Evolutionary conservation across 371 early-diverging fungal genomes (phyloP).

Genomic region (Vairimorpha apis): DNA sequence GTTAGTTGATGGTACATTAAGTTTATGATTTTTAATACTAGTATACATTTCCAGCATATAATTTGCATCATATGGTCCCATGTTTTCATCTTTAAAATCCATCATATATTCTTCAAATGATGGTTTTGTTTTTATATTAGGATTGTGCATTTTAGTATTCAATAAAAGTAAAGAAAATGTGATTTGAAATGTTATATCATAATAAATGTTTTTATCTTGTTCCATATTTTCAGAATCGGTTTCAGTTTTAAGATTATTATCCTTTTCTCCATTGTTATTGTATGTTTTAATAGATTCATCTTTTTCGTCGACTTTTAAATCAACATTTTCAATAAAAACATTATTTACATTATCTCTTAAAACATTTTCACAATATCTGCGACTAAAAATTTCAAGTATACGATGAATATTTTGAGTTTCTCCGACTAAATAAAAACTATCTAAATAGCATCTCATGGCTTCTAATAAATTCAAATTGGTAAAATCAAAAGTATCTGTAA

Average conservation of each 20-base stretch:
- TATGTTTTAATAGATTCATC: conserved; percentile 23
- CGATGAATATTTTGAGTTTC: conserved; percentile 85
- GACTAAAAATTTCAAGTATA: conserved; percentile 75
- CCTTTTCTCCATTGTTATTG: too few species aligned
- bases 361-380: conserved; percentile 71
- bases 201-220: conserved; percentile 25
- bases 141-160: conserved; percentile 85
- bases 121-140: conserved; percentile 78
- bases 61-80: conserved; percentile 20
- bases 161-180: conserved; percentile 80
- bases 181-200: conserved; percentile 20
- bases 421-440: conserved; percentile 78
- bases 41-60: conserved; percentile 45
- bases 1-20: conserved; percentile 52
- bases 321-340: conserved; percentile 17
- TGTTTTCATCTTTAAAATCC: conserved; percentile 23
- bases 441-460: conserved; percentile 72
- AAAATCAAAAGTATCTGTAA: conserved; percentile 75
- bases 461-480: conserved; percentile 73
- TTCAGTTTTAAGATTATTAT: too few species aligned
- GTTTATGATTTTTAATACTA: conserved; percentile 49
- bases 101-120: conserved; percentile 71
- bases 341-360: neutral
- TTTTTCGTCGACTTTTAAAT: neutral
- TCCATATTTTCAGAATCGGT: too few species aligned